Evolutionary conservation across 306 rosid species (phyloP).

Genomic region (Crataegus laevigata): DNA sequence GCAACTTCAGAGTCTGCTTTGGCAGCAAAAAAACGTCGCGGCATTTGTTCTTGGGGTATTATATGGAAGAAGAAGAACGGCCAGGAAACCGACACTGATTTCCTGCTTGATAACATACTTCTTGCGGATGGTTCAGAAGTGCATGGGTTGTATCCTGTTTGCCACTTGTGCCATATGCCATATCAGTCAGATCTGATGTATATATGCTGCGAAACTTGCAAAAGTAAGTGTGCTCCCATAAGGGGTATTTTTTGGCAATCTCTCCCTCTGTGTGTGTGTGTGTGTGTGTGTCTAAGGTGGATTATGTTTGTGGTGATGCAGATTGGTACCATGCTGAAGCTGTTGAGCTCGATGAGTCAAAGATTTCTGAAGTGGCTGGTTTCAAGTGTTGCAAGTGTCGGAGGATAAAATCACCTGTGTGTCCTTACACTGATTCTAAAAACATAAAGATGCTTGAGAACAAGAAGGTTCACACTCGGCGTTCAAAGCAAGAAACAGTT

Average conservation of each 20-base stretch:
- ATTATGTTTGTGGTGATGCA: slow-evolving; percentile 28
- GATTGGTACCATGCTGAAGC: slow-evolving; percentile 99
- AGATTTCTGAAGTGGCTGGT: slow-evolving; percentile 51
- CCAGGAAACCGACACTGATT: slow-evolving; percentile 38
- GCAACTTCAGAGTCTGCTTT: slow-evolving; percentile 32
- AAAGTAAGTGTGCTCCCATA: slow-evolving; percentile 45
- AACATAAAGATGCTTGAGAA: slow-evolving; percentile 26
- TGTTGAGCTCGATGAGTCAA: slow-evolving; percentile 77
- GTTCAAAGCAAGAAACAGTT: slow-evolving; percentile 44
- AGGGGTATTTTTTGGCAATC: neutral
- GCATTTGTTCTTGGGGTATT: slow-evolving; percentile 70
- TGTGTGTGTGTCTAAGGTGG: neutral
- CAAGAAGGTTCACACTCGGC: slow-evolving; percentile 31
- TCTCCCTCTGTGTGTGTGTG: neutral
- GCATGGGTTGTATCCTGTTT: slow-evolving; percentile 40
- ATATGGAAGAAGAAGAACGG: slow-evolving; percentile 73
- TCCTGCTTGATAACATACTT: slow-evolving; percentile 66
- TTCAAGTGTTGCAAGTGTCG: slow-evolving; percentile 96
- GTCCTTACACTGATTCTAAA: slow-evolving; percentile 60
- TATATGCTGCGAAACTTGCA: slow-evolving; percentile 71
- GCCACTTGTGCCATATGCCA: slow-evolving; percentile 65
- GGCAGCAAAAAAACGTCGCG: slow-evolving; percentile 37
- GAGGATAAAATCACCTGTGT: slow-evolving; percentile 77
- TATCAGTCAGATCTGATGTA: slow-evolving; percentile 75
- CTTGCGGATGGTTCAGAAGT: slow-evolving; percentile 43